Conservation (phyloP, 257 asterid genomes). For the Sherardia arvensis region DNA sequence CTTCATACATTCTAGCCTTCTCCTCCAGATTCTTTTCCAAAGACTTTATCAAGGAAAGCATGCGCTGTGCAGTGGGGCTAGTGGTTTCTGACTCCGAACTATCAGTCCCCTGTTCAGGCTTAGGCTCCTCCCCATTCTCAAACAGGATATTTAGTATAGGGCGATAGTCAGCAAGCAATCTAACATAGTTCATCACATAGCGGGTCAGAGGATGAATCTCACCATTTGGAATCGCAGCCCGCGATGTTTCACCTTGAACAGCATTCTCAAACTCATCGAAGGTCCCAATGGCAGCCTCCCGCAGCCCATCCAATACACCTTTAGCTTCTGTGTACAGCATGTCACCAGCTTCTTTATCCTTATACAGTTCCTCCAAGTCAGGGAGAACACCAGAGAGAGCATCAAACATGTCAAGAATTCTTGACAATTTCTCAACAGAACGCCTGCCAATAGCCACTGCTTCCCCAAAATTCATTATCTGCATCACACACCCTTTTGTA, state of each 20-base stretch:
- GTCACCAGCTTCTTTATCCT: slow-evolving; percentile 70
- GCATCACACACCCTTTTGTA: slow-evolving; percentile 88
- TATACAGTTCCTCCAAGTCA: slow-evolving; percentile 50
- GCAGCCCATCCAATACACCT: slow-evolving; percentile 68
- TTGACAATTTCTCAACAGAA: slow-evolving; percentile 77
- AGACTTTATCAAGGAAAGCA: slow-evolving; percentile 57
- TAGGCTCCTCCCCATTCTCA: slow-evolving; percentile 31
- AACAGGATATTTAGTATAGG: slow-evolving; percentile 56
- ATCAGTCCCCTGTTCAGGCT: slow-evolving; percentile 13
- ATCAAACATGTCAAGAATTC: slow-evolving; percentile 91
- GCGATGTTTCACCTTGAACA: slow-evolving; percentile 78
- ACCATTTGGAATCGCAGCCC: slow-evolving; percentile 65
- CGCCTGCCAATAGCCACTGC: slow-evolving; percentile 84
- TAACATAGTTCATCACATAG: slow-evolving; percentile 90
- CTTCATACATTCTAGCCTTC: slow-evolving; percentile 81
- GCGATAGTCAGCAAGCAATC: slow-evolving; percentile 79
- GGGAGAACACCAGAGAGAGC: slow-evolving; percentile 55
- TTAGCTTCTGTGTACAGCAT: slow-evolving; percentile 77
- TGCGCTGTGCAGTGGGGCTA: slow-evolving; percentile 45
- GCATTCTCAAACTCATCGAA: slow-evolving; percentile 89
- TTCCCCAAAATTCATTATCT: slow-evolving; percentile 89
- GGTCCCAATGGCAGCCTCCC: slow-evolving; percentile 84
- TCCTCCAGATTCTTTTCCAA: slow-evolving; percentile 80
- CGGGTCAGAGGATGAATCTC: slow-evolving; percentile 88
- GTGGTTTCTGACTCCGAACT: slow-evolving; percentile 38